Base-by-base conservation (phyloP, 2,329 filamentous ascomycete species). In the Xylaria sp. region DNA sequence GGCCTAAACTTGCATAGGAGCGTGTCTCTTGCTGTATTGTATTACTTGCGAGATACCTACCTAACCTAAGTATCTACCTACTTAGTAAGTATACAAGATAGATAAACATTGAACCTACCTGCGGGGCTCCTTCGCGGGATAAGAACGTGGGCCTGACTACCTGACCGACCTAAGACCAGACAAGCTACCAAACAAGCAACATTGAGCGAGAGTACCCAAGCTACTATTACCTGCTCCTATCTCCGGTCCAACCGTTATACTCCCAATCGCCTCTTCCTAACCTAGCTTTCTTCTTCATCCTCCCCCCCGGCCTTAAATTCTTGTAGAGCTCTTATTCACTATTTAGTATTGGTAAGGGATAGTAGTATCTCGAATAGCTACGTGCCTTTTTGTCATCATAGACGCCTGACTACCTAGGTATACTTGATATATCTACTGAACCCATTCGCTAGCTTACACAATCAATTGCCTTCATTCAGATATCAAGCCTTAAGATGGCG, bases 401-500 rank as follows among this genome's bases (percentile, higher is more conserved):
- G 16, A 61, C 57, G 32, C n/a, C n/a, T n/a, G n/a, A n/a, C n/a
- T n/a, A n/a, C 35, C 42, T 23, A 25, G 10, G 13, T 32, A n/a
- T 60, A 53, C 50, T 51, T 53, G 27, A 60, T 23, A 23, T 27
- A 59, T 40, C 18, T 25, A 35, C 40, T 58, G 37, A 37, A 25
- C 35, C 60, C 67, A 10, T 59, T 47, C 12, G 37, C 60, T 55
- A n/a, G 32, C 48, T 70, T 65, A 27, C 29, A 58, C 44, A 58
- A 61, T 60, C 42, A 47, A 23, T 42, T 32, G 60, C 51, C 42
- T 37, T 35, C 8, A 40, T 35, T 40, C 40, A 48, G 54, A 42
- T 32, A 63, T 65, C 37, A 60, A 44, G 29, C 59, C 16, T 53
- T 69, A 74, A 54, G 51, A 78, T 78, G 77, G 70, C 76, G 27